Percentiles rank a stretch among this genome's conserved stretches.
Evolutionary conservation across 2,329 filamentous ascomycete species (phyloP).

Genomic region (Myriosclerotinia curreyana): DNA sequence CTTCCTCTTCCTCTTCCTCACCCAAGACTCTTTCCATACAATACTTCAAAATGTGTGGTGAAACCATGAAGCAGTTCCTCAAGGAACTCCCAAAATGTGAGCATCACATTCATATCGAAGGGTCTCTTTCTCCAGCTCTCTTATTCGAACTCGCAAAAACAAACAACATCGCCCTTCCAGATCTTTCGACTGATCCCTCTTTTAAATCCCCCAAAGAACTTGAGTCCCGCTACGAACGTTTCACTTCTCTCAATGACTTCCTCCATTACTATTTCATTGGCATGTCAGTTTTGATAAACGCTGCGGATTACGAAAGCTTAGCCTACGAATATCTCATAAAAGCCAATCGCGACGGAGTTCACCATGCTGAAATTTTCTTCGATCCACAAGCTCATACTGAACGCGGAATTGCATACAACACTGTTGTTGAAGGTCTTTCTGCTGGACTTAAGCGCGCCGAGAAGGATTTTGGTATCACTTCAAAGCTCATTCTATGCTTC

Average conservation of each 20-base stretch:
- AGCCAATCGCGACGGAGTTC: slow-evolving; percentile 61
- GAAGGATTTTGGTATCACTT: slow-evolving; percentile 60
- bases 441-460: slow-evolving; percentile 59
- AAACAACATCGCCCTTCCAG: slow-evolving; percentile 62
- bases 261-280: slow-evolving; percentile 75
- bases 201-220: slow-evolving; percentile 61
- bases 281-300: slow-evolving; percentile 64
- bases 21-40: neutral
- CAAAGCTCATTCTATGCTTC: slow-evolving; percentile 68
- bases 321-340: slow-evolving; percentile 68
- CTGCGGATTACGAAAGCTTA: slow-evolving; percentile 68
- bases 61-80: slow-evolving; percentile 49
- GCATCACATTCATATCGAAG: slow-evolving; percentile 78
- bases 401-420: slow-evolving; percentile 60
- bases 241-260: slow-evolving; percentile 73
- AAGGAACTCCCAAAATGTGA: slow-evolving; percentile 72
- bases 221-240: slow-evolving; percentile 60
- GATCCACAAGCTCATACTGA: slow-evolving; percentile 72
- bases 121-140: slow-evolving; percentile 65
- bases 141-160: slow-evolving; percentile 66
- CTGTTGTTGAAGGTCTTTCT: slow-evolving; percentile 61
- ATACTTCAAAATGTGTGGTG: slow-evolving; percentile 32
- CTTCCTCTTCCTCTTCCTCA: too few species aligned
- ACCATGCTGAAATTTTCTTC: slow-evolving; percentile 77
- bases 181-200: slow-evolving; percentile 54